Evolutionary conservation across 306 rosid genomes (phyloP).

Genomic region (Quercus parvula): DNA sequence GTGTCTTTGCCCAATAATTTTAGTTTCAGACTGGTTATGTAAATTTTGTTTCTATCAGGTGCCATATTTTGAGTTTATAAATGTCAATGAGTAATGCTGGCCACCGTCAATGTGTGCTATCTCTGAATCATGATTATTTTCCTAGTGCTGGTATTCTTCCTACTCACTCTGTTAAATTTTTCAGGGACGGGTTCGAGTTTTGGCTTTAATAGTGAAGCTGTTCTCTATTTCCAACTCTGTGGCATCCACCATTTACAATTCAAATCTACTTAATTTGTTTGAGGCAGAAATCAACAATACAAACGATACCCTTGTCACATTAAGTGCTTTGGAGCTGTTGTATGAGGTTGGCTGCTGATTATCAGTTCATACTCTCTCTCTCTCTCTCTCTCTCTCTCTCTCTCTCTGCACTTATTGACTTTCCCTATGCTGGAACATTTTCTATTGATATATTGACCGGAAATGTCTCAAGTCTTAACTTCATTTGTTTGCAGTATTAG

Average conservation of each 20-base stretch:
- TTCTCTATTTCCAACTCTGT: constrained; percentile 70
- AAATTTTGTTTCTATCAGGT: not conserved
- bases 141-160: constrained; percentile 5
- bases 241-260: constrained; percentile 59
- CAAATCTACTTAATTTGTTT: constrained; percentile 61
- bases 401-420: not conserved
- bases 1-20: not conserved
- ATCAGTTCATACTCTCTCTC: not conserved
- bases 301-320: constrained; percentile 71
- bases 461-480: not conserved
- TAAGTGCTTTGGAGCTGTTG: constrained; percentile 84
- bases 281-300: constrained; percentile 71
- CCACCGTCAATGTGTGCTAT: not conserved
- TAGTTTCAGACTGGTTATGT: not conserved
- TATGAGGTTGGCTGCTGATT: constrained; percentile 61
- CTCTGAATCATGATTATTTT: constrained; percentile 16
- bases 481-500: not conserved
- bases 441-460: not conserved
- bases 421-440: not conserved
- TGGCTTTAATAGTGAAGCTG: constrained; percentile 87
- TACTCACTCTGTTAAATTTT: constrained; percentile 7
- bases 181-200: constrained; percentile 85
- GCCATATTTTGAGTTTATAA: not conserved
- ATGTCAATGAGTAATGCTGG: not conserved
- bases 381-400: constrained; percentile 5